Evolutionary conservation across 23 red algal species (phyloP), one percentile per base, ranked within the genome.

Genomic region (Rhodosorus marinus): DNA sequence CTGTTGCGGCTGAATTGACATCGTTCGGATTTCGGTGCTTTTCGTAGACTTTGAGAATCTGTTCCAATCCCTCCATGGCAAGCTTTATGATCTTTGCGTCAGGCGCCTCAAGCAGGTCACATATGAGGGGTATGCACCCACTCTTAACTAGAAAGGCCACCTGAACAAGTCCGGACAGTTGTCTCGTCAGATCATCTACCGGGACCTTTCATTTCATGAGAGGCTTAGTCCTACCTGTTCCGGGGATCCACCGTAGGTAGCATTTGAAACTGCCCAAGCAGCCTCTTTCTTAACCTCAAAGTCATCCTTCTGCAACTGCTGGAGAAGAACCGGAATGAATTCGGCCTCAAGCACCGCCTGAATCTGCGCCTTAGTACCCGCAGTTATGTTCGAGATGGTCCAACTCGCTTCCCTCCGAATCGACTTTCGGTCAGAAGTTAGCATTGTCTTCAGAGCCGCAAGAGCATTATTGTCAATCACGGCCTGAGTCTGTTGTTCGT

Each of bases 371-470:
- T 80, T 49, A 24, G 67, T 83, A 19, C 88, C 88, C 6, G 88
- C 88, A 23, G 88, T 95, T 45, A 95, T 80, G 64, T 95, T 95
- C 14, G 55, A 62, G 36, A 74, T 62, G 20, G 76, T 95, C 88
- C 88, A 95, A 54, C 88, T 85, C 5, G 88, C 77, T 35, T 95
- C 88, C 64, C 85, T 95, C 8, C 88, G 70, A 55, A 95, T 95
- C 19, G 56, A 73, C 26, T 82, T 82, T 52, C 85, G 84, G 11
- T 54, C 19, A 20, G 76, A 83, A 5, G 49, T 80, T 24, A 95
- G 77, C 30, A 59, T 20, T 2, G 26, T 24, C 4, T 40, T 31
- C 35, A 95, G 43, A 15, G 59, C 62, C 52, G 81, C 47, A 28
- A 95, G 49, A 0, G 76, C 88, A 27, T 61, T 33, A 36, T 41